Conservation (phyloP, 257 asterid species). For the Nicotiana tabacum region DNA sequence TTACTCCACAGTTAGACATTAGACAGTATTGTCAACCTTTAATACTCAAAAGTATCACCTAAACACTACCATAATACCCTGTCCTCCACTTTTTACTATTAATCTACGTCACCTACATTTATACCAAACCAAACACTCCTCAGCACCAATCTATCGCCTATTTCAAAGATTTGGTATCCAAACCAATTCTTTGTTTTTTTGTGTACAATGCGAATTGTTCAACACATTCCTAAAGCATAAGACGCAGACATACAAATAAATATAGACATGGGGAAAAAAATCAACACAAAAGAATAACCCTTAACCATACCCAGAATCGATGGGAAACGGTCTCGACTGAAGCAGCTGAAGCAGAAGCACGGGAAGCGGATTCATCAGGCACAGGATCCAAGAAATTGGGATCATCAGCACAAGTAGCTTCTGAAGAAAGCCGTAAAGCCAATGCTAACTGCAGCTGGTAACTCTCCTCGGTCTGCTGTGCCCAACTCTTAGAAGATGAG, state of each 20-base stretch:
- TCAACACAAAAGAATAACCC: background rate
- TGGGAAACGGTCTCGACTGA: conserved; percentile 71
- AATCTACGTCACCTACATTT: background rate
- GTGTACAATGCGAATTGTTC: background rate
- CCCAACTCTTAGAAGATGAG: conserved; percentile 82
- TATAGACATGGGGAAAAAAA: background rate
- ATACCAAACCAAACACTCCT: background rate
- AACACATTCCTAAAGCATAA: background rate
- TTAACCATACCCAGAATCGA: conserved; percentile 75
- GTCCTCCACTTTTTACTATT: background rate
- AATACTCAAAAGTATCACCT: background rate
- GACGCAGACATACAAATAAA: background rate
- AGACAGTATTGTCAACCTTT: background rate
- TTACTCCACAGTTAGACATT: background rate
- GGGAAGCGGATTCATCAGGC: conserved; percentile 49
- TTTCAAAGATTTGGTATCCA: background rate
- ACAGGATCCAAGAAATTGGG: conserved; percentile 81
- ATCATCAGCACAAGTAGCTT: conserved; percentile 83
- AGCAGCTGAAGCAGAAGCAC: conserved; percentile 35
- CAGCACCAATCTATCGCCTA: background rate
- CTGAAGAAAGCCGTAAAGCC: conserved; percentile 83
- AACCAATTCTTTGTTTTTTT: background rate
- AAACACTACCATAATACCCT: background rate
- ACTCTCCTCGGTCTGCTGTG: conserved; percentile 98
- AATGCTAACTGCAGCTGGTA: conserved; percentile 88